These are phyloP conservation scores for Caloboletus firmus DNA, from an alignment of 1,284 basidiomycete species.

Conservation along the genomic window DNA sequence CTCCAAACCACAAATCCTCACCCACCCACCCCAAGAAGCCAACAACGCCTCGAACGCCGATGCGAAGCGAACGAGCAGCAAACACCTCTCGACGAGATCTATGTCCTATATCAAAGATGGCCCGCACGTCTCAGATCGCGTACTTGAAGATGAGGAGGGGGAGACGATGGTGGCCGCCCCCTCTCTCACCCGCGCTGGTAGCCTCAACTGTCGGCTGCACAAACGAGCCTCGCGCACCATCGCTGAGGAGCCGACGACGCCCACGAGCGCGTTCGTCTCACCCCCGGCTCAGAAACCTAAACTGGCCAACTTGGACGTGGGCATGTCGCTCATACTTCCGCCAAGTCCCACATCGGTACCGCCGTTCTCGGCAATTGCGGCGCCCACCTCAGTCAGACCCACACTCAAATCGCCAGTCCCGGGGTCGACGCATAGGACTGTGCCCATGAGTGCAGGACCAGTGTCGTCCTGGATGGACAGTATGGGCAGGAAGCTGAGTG, in stretches of 20 bases:
- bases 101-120: conserved; percentile 21
- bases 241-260: neutral
- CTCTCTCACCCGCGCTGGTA: conserved; percentile 19
- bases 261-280: neutral
- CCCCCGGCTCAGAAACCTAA: neutral
- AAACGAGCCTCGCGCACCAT: conserved; percentile 12
- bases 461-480: conserved; percentile 49
- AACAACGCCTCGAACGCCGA: conserved; percentile 10
- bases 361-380: neutral
- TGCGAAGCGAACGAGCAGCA: neutral
- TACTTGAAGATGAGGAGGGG: neutral
- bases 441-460: conserved; percentile 19
- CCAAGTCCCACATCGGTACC: conserved; percentile 11
- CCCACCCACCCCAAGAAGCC: conserved; percentile 4
- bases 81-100: conserved; percentile 17
- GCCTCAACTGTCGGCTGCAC: conserved; percentile 17
- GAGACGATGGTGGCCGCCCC: neutral
- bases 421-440: conserved; percentile 18
- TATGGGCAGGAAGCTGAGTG: conserved; percentile 61
- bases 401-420: neutral
- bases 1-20: neutral
- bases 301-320: conserved; percentile 4
- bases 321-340: conserved; percentile 4
- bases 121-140: neutral
- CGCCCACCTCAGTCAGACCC: neutral